Base-by-base conservation (phyloP, 257 asterid genomes). In the Salvia miltiorrhiza region DNA sequence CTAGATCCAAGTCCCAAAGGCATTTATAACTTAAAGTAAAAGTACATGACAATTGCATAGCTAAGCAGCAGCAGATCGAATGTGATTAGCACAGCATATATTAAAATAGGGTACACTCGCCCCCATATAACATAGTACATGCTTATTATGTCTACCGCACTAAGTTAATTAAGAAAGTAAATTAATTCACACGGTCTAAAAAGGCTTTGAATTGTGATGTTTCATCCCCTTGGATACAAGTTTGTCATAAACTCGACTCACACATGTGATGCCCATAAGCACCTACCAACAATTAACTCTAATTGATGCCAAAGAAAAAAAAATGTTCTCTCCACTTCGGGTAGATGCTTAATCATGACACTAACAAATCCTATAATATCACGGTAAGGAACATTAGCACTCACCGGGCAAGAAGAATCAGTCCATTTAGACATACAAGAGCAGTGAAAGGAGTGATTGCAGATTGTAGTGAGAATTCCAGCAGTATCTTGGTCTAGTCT, bases 371-470 rank as follows among this genome's bases (percentile, higher is more conserved):
- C 26, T 53, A 63, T 8, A 33, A 58, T 19, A 33, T 35, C 55
- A 60, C 5, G 32, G 55, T 23, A 28, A n/a, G 65, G 37, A 48
- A 23, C 69, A 70, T 77, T 71, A 69, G 71, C 35, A 83, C 92
- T 71, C 72, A 91, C 97, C 77, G 99, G 99, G 78, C 99, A 94
- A 72, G 99, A 94, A 68, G 99, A 91, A 85, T 94, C 99, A 21
- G 93, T 82, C 99, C 99, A 94, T 79, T 88, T 91, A 57, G 99
- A 94, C 71, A 94, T 94, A 76, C 99, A 91, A 47, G 97, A 94
- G 83, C 97, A 90, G 85, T 94, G 99, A 78, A 94, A 94, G 72
- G 99, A 91, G 77, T 94, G 99, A 81, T 91, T 91, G 84, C 99
- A 91, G 77, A 94, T 89, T 54, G 99, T 94, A 8, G 88, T 91